Percentiles rank a stretch among this genome's conserved stretches.
These are phyloP conservation scores for Bullera alba DNA, from an alignment of 768 basidiomycete genomes.

Conservation along the genomic window DNA sequence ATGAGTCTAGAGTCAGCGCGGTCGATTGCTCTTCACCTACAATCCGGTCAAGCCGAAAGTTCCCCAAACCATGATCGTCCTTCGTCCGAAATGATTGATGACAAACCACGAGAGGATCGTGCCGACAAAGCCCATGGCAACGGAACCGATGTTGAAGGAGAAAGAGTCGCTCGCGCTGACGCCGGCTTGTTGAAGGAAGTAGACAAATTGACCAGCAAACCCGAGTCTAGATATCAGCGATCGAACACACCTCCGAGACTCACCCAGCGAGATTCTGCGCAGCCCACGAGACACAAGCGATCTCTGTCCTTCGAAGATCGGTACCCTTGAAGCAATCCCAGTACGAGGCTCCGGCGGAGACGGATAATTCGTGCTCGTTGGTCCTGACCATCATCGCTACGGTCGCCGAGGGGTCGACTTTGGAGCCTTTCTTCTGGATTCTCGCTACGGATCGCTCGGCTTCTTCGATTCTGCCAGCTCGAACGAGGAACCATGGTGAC, in stretches of 20 bases:
- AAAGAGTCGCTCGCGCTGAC: neutral
- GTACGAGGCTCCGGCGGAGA: conserved; percentile 23
- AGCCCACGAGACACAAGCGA: neutral
- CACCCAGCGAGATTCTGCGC: neutral
- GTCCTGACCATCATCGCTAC: conserved; percentile 43
- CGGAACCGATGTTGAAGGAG: neutral
- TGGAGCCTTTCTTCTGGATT: neutral
- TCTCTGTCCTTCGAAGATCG: conserved; percentile 20
- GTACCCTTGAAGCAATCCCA: conserved; percentile 20
- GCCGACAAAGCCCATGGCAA: conserved; percentile 1
- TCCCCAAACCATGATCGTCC: neutral
- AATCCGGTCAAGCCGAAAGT: too few relatives aligned
- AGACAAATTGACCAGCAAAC: neutral
- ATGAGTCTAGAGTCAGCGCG: neutral
- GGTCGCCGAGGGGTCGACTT: conserved; percentile 11
- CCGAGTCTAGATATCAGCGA: too few relatives aligned
- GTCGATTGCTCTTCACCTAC: too few relatives aligned
- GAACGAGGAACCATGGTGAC: conserved; percentile 20
- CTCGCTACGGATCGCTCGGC: conserved; percentile 9
- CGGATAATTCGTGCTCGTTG: conserved; percentile 36
- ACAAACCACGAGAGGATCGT: neutral
- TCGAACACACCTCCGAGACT: too few relatives aligned
- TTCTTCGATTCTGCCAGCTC: conserved; percentile 13
- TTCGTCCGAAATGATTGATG: neutral
- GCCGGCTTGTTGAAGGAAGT: neutral